phyloP scores from a whole-genome alignment of 1,284 basidiomycete species.

The Cystobasidiaceae sp. region DNA sequence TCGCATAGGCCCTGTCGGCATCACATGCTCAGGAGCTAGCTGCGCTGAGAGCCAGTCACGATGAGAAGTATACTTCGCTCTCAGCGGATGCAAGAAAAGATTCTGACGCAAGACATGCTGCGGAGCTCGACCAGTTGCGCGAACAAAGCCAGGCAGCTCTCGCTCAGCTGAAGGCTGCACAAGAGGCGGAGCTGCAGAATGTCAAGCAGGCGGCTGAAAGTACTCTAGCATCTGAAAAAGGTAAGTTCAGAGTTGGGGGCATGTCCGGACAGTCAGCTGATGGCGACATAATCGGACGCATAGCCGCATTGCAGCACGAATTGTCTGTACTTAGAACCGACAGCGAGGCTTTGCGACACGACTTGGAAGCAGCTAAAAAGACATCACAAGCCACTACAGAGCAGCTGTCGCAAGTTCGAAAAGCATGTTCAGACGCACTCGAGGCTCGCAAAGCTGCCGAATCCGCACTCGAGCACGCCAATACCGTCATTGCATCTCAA shows the following conservation, averaged over 20 bases:
- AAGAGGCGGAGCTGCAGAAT: constrained; percentile 56
- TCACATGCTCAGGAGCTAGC: neutral
- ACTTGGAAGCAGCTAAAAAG: constrained; percentile 2
- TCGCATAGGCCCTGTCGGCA: neutral
- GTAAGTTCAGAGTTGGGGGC: neutral
- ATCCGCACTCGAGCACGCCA: constrained; percentile 70
- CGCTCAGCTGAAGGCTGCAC: constrained; percentile 61
- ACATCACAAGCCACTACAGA: neutral
- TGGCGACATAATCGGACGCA: no score
- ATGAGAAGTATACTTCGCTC: constrained; percentile 60
- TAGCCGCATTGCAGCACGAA: constrained; percentile 4
- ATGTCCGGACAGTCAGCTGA: neutral
- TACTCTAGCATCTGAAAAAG: neutral
- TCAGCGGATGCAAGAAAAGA: constrained; percentile 66
- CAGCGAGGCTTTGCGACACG: neutral
- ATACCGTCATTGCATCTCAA: constrained; percentile 56
- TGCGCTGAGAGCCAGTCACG: constrained; percentile 62
- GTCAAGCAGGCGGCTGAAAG: constrained; percentile 55
- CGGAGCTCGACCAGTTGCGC: constrained; percentile 64
- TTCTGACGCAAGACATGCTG: constrained; percentile 60
- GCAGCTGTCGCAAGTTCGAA: neutral
- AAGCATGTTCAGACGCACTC: constrained; percentile 46
- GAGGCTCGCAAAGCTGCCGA: constrained; percentile 68
- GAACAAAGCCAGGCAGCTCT: constrained; percentile 61
- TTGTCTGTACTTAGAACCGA: constrained; percentile 48